Evolutionary conservation across 495 filamentous ascomycete species (phyloP).

Genomic region (Cairneyella variabilis): DNA sequence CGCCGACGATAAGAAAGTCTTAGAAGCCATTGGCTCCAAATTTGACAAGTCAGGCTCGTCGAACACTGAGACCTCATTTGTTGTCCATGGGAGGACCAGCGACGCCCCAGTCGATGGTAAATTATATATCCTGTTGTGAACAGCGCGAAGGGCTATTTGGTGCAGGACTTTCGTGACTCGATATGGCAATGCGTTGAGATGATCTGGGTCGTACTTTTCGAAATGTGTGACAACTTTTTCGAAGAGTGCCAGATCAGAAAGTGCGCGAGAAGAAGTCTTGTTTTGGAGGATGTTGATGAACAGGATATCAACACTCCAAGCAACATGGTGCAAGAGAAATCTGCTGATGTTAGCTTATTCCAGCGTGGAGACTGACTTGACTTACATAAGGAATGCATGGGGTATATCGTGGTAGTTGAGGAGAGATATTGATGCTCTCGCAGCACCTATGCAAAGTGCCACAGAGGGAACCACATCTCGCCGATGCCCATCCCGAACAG

Average conservation of each 20-base stretch:
- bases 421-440: constrained; percentile 3
- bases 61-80: not conserved
- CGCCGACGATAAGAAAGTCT: not conserved
- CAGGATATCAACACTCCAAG: constrained; percentile 10
- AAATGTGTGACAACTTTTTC: not conserved
- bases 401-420: not conserved
- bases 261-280: not conserved
- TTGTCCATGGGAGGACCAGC: too few species aligned
- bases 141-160: not conserved
- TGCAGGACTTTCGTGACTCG: not conserved
- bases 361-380: not conserved
- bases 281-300: constrained; percentile 11
- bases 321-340: constrained; percentile 4
- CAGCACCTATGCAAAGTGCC: not conserved
- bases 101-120: not conserved
- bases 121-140: not conserved
- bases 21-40: not conserved
- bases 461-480: constrained; percentile 2
- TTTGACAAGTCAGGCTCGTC: not conserved
- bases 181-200: not conserved
- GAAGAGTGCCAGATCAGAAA: not conserved
- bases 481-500: not conserved
- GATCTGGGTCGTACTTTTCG: not conserved
- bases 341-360: not conserved
- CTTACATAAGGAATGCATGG: constrained; percentile 2